Evolutionary conservation across 228 moss, liverwort and hornwort species (phyloP), one percentile per base, ranked within the genome.

Genomic region (Sphagnum fallax): DNA sequence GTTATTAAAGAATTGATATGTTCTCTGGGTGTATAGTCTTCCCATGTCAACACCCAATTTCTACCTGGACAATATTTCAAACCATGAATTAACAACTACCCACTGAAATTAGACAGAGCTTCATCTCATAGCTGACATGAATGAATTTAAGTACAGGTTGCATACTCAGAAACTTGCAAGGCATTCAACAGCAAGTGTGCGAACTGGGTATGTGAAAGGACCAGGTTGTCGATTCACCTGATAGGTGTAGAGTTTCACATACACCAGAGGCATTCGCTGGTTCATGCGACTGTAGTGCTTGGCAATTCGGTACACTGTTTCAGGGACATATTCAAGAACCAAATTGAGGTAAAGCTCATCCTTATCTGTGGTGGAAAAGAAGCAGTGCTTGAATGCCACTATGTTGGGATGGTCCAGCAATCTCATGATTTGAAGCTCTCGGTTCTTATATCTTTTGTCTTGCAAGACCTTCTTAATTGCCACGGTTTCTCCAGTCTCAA

Each of bases 251-350:
- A 98, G 83, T 66, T 98, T 98, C 59, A 98, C 98, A 66, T 94
- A 98, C 64, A 98, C 89, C 59, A 98, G 76, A 48, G 94, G 94
- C 98, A 98, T 98, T 12, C 94, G 87, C 75, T 98, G 98, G 63
- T 90, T 98, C 98, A 98, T 90, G 51, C 98, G 88, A 55, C 94
- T 92, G 81, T 98, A 98, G 67, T 98, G 98, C 81, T 98, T 98
- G 3, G 94, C 98, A 67, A 98, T 98, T 10, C 93, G 91, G 64
- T 98, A 98, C 49, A 98, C 94, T 0, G 94, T 98, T 73, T 98
- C 94, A 0, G 98, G 94, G 14, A 98, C 98, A 61, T 98, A 98
- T 77, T 98, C 98, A 53, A 98, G 84, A 6, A 98, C 98, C 76
- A 98, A 67, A 74, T 98, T 98, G 70, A 98, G 81, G 72, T 93